phyloP scores from a whole-genome alignment of 2,329 filamentous ascomycete genomes.

The Curvularia verruculosa region DNA sequence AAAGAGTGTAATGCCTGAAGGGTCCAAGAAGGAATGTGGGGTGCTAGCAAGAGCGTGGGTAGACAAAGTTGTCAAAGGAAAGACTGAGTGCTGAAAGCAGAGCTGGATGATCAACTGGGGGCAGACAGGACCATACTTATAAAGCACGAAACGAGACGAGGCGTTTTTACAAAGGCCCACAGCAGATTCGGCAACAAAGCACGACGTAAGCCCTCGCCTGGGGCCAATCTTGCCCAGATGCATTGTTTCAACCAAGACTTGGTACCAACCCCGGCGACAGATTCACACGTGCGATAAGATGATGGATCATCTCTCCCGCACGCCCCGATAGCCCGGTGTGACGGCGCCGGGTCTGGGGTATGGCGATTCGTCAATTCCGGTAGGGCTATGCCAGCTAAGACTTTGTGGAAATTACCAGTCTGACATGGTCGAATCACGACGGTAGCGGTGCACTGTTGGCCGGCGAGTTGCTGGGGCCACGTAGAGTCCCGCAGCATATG shows the following conservation, averaged over 20 bases:
- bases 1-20: constrained; percentile 17
- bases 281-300: constrained; percentile 27
- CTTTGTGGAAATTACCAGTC: constrained; percentile 26
- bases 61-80: constrained; percentile 17
- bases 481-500: constrained; percentile 21
- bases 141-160: constrained; percentile 14
- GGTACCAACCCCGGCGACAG: constrained; percentile 16
- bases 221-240: constrained; percentile 7
- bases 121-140: constrained; percentile 20
- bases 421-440: constrained; percentile 18
- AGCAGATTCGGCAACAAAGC: constrained; percentile 12
- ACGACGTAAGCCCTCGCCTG: constrained; percentile 16
- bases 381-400: constrained; percentile 20
- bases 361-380: constrained; percentile 17
- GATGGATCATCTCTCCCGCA: constrained; percentile 18
- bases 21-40: constrained; percentile 22
- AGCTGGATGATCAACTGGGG: constrained; percentile 3
- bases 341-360: constrained; percentile 17
- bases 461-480: constrained; percentile 23
- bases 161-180: constrained; percentile 19
- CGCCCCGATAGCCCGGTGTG: constrained; percentile 14
- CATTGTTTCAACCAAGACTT: constrained; percentile 23
- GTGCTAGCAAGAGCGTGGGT: constrained; percentile 18
- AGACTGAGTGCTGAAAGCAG: constrained; percentile 6
- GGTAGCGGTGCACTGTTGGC: constrained; percentile 11